Conservation (phyloP, 257 asterid genomes). For the Anisodus acutangulus region DNA sequence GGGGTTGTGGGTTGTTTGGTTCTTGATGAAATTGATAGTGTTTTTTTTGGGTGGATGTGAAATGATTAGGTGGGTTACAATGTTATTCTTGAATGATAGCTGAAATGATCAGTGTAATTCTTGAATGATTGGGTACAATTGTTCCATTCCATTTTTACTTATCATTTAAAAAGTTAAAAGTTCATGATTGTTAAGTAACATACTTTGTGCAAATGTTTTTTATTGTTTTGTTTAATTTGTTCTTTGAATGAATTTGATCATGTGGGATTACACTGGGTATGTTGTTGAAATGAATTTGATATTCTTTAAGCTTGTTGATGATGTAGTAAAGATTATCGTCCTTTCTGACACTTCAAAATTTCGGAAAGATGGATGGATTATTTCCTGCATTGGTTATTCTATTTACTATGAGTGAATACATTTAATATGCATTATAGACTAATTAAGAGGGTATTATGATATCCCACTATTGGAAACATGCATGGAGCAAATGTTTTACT, state of each 20-base stretch:
- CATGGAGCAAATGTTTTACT: neutral
- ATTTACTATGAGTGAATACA: neutral
- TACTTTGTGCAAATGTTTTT: neutral
- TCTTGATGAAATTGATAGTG: conserved; percentile 25
- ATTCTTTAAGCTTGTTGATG: conserved; percentile 1
- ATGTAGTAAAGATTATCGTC: neutral
- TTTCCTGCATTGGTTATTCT: neutral
- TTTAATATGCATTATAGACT: neutral
- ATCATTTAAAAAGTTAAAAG: neutral
- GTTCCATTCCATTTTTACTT: too few species aligned
- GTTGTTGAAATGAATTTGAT: too few species aligned
- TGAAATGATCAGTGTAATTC: neutral
- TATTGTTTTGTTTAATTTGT: neutral
- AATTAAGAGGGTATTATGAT: neutral
- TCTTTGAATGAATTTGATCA: neutral
- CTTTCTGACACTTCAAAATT: neutral
- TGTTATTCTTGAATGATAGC: conserved; percentile 19
- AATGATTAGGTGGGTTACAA: conserved; percentile 28
- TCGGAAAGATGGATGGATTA: neutral
- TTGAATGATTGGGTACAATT: too few species aligned
- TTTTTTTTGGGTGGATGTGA: neutral
- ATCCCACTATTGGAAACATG: neutral
- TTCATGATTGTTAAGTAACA: neutral
- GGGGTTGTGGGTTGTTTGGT: conserved; percentile 8
- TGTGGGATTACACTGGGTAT: too few species aligned